Evolutionary conservation across 2,329 filamentous ascomycete genomes (phyloP).

Genomic region (Pseudogymnoascus sp.): DNA sequence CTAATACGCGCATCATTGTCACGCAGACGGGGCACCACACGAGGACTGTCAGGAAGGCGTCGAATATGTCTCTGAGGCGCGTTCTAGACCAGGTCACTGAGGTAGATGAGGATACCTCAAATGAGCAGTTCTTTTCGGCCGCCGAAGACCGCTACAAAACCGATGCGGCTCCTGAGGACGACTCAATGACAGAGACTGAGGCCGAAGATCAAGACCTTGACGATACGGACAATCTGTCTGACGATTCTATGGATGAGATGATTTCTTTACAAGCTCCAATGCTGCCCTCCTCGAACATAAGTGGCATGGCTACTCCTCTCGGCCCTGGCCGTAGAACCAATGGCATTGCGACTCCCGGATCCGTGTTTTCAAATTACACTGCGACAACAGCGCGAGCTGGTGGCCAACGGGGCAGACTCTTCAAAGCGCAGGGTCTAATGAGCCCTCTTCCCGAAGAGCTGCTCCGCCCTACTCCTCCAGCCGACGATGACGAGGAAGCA

Average conservation of each 20-base stretch:
- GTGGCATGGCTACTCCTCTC: slow-evolving; percentile 71
- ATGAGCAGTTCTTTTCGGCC: slow-evolving; percentile 88
- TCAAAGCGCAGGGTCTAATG: slow-evolving; percentile 75
- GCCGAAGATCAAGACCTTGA: slow-evolving; percentile 58
- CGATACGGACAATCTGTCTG: slow-evolving; percentile 70
- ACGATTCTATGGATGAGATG: slow-evolving; percentile 89
- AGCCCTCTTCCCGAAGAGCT: slow-evolving; percentile 67
- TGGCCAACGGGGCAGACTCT: slow-evolving; percentile 67
- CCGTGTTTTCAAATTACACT: slow-evolving; percentile 83
- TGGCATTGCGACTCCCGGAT: slow-evolving; percentile 75
- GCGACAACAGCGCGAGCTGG: slow-evolving; percentile 73
- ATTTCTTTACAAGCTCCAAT: slow-evolving; percentile 80
- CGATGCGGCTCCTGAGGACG: slow-evolving; percentile 47
- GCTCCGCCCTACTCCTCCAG: slow-evolving; percentile 72
- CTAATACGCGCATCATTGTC: slow-evolving; percentile 77
- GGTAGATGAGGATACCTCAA: slow-evolving; percentile 74
- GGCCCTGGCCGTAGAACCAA: slow-evolving; percentile 68
- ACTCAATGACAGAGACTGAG: slow-evolving; percentile 53
- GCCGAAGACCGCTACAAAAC: slow-evolving; percentile 69
- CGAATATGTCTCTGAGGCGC: slow-evolving; percentile 43
- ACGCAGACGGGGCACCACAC: slow-evolving; percentile 54
- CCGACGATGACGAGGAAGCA: slow-evolving; percentile 78
- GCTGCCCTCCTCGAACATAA: slow-evolving; percentile 69
- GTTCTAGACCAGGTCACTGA: slow-evolving; percentile 53
- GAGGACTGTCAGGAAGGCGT: slow-evolving; percentile 45